Base-by-base conservation (phyloP, 2,329 filamentous ascomycete genomes). In the Ambrosiella cleistominuta region DNA sequence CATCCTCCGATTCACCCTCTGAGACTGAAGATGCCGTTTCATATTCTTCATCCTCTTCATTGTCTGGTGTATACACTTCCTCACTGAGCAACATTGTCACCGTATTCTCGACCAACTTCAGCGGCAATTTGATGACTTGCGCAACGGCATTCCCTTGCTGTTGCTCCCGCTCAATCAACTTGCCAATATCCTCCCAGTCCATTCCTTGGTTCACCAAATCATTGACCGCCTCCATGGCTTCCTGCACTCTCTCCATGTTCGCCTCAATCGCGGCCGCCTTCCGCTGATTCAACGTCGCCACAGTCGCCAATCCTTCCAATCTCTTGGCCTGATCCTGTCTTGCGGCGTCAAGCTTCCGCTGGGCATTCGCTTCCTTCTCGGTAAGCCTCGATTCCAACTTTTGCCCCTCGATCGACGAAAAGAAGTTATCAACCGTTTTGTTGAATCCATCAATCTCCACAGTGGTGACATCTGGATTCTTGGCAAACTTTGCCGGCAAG, bases 121-220 rank as follows among this genome's bases (percentile, higher is more conserved):
- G 71, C 0, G 93, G 91, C 15, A 95, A 72, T 66, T 86, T 86
- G 66, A 98, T 95, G 50, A 89, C 82, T 60, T 85, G 78, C 1
- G 93, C 93, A 7, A 98, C 89, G 0, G 87, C 81, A 63, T 98
- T 98, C 36, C 81, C 76, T 54, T 83, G 77, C 61, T 75, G 81
- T 68, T 94, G 86, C 67, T 97, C 91, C 63, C 88, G 80, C 67
- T 95, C 88, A 56, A 98, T 86, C 62, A 98, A 72, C 60, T 85
- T 86, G 8, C 80, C 88, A 65, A 97, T 90, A 63, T 96, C 86
- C 9, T 88, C 82, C 93, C 93, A 98, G 65, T 98, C 93, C 89
- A 97, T 97, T 9, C 91, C 91, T 66, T 95, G 88, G 4, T 81
- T 81, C 61, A 98, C 81, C n/a, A 97, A 73, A 0, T 88, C 87